A percentile compares a stretch with the other conserved stretches of the same genome.
Evolutionary conservation across 2,329 filamentous ascomycete species (phyloP).

Genomic region (Neoascochyta sp.): DNA sequence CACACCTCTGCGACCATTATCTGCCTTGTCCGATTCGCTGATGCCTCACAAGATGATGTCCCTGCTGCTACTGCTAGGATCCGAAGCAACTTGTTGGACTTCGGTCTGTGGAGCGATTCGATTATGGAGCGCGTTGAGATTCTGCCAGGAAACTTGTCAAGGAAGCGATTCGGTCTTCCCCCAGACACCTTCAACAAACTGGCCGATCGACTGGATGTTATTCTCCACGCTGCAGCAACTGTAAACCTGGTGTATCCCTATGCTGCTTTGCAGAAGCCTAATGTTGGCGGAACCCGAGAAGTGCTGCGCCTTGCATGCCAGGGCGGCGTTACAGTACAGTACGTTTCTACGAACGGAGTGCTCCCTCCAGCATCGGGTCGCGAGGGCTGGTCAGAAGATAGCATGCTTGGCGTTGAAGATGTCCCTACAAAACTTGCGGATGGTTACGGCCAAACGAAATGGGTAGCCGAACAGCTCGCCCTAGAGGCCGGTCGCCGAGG

Average conservation of each 20-base stretch:
- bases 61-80: conserved; percentile 68
- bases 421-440: conserved; percentile 67
- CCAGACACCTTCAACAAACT: conserved; percentile 63
- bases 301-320: conserved; percentile 67
- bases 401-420: conserved; percentile 63
- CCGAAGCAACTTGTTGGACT: conserved; percentile 71
- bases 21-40: conserved; percentile 69
- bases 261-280: conserved; percentile 68
- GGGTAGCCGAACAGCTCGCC: conserved; percentile 74
- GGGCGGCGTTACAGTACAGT: conserved; percentile 68
- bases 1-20: conserved; percentile 65
- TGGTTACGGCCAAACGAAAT: conserved; percentile 77
- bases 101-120: conserved; percentile 72
- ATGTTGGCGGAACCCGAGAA: conserved; percentile 75
- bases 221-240: conserved; percentile 72
- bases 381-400: conserved; percentile 67
- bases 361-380: conserved; percentile 60
- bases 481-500: conserved; percentile 65
- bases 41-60: conserved; percentile 61
- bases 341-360: conserved; percentile 77
- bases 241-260: conserved; percentile 76
- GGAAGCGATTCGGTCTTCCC: conserved; percentile 64
- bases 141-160: conserved; percentile 67
- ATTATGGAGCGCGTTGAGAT: conserved; percentile 77
- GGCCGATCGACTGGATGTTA: conserved; percentile 63